A percentile compares a stretch with the other conserved stretches of the same genome.
Evolutionary conservation across 768 basidiomycete species (phyloP).

Genomic region (Tulasnella sp.): DNA sequence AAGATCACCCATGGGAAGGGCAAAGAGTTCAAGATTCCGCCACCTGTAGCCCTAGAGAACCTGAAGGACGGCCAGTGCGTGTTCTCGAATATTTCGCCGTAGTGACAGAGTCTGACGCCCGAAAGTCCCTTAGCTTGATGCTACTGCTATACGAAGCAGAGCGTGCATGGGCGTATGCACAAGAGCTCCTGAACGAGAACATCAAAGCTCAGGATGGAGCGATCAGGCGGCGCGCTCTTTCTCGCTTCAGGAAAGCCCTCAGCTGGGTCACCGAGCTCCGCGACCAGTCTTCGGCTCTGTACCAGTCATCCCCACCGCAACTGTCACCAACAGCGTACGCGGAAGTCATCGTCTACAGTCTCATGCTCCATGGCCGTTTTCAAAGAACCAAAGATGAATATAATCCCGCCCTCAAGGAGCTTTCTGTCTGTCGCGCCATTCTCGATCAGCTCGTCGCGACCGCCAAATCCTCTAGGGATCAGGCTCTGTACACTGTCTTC

Average conservation of each 20-base stretch:
- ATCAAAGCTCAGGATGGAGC: conserved; percentile 43
- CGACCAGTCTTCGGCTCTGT: conserved; percentile 62
- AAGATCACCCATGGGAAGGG: conserved; percentile 84
- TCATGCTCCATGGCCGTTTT: conserved; percentile 75
- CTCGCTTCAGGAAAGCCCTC: conserved; percentile 69
- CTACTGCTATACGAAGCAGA: conserved; percentile 84
- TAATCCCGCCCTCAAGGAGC: conserved; percentile 54
- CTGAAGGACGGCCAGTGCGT: conserved; percentile 82
- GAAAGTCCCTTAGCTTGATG: conserved; percentile 46
- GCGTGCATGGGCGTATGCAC: conserved; percentile 83
- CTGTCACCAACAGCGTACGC: conserved; percentile 45
- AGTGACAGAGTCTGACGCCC: conserved; percentile 7
- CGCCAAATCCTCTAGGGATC: conserved; percentile 67
- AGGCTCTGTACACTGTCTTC: conserved; percentile 76
- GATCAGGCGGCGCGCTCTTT: conserved; percentile 63
- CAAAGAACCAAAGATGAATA: conserved; percentile 67
- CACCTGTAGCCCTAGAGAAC: conserved; percentile 52
- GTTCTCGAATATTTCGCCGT: conserved; percentile 16
- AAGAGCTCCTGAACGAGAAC: conserved; percentile 53
- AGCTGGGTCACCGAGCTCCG: conserved; percentile 62
- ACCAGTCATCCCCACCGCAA: conserved; percentile 32
- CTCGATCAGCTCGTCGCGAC: conserved; percentile 54
- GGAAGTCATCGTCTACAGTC: conserved; percentile 66
- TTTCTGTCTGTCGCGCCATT: conserved; percentile 66
- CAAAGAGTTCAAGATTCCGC: conserved; percentile 78